A percentile compares a stretch with the other conserved stretches of the same genome.
Conservation (phyloP, 306 rosid genomes). For the Canavalia ensiformis region DNA sequence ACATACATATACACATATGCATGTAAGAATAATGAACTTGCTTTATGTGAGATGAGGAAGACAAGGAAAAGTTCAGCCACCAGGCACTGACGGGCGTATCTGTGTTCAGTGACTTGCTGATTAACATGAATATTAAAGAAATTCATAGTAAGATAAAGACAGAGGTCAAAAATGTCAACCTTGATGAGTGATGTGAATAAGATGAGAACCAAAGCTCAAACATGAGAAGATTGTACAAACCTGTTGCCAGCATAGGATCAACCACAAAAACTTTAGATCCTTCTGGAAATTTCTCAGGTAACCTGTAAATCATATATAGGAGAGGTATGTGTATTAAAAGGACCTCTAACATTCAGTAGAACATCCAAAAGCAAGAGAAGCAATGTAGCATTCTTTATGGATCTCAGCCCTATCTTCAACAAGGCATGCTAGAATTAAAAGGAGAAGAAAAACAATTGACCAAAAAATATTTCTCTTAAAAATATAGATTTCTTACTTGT, state of each 20-base stretch:
- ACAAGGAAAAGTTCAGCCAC: background rate
- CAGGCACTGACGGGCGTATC: background rate
- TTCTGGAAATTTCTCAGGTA: slow-evolving; percentile 80
- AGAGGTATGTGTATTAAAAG: slow-evolving; percentile 12
- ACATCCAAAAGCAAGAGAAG: slow-evolving; percentile 31
- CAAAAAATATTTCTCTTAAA: slow-evolving; percentile 10
- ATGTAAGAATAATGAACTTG: background rate
- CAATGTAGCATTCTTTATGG: background rate
- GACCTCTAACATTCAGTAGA: slow-evolving; percentile 21
- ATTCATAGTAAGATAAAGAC: background rate
- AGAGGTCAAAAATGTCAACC: background rate
- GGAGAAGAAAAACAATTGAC: slow-evolving; percentile 21
- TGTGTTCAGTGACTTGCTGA: background rate
- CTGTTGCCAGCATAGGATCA: slow-evolving; percentile 98
- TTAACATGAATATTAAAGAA: background rate
- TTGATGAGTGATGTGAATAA: slow-evolving; percentile 33
- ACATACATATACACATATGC: background rate
- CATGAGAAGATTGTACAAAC: slow-evolving; percentile 50
- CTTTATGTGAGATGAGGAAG: background rate
- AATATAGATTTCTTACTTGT: slow-evolving; percentile 71
- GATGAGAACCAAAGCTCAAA: slow-evolving; percentile 27
- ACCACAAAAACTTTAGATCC: slow-evolving; percentile 82
- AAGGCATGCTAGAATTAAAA: slow-evolving; percentile 7
- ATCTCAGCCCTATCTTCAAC: background rate
- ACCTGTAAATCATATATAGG: slow-evolving; percentile 55